Percentiles rank a stretch among this genome's conserved stretches.
Evolutionary conservation across 805 yeast species (phyloP).

Genomic region (Ogataea henricii): DNA sequence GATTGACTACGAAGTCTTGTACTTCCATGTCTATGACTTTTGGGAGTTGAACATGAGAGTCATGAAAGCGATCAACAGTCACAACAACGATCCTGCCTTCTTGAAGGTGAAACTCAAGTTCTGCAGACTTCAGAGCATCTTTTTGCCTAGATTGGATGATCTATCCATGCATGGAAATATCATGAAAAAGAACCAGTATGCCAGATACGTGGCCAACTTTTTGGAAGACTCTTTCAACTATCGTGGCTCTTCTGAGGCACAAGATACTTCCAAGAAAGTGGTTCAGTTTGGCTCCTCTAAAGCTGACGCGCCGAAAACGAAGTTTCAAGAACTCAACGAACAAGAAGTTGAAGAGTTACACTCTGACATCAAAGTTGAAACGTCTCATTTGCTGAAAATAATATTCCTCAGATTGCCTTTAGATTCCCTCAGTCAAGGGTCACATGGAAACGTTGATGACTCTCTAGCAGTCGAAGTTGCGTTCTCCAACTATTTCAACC

Average conservation of each 20-base stretch:
- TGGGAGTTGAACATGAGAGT: constrained; percentile 30
- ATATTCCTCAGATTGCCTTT: constrained; percentile 57
- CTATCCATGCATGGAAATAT: constrained; percentile 34
- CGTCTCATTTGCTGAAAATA: constrained; percentile 57
- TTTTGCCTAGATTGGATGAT: constrained; percentile 30
- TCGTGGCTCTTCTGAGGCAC: constrained; percentile 22
- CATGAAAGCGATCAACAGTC: constrained; percentile 24
- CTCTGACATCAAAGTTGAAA: constrained; percentile 43
- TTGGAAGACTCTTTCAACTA: constrained; percentile 35
- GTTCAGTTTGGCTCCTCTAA: constrained; percentile 12
- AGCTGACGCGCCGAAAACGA: constrained; percentile 5
- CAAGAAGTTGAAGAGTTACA: constrained; percentile 32
- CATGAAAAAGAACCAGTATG: constrained; percentile 33
- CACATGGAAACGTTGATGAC: constrained; percentile 31
- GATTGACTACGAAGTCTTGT: constrained; percentile 29
- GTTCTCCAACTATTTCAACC: constrained; percentile 69
- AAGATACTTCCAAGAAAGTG: constrained; percentile 32
- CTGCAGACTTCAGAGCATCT: constrained; percentile 33
- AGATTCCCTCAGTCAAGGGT: constrained; percentile 56
- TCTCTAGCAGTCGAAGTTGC: constrained; percentile 45
- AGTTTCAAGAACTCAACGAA: constrained; percentile 22
- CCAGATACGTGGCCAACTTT: constrained; percentile 36
- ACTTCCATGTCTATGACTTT: constrained; percentile 28
- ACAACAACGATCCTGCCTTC: constrained; percentile 25
- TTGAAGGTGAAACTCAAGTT: constrained; percentile 33